Base-by-base conservation (phyloP, 1,139 yeast genomes). In the Saccharomyces hybrid region DNA sequence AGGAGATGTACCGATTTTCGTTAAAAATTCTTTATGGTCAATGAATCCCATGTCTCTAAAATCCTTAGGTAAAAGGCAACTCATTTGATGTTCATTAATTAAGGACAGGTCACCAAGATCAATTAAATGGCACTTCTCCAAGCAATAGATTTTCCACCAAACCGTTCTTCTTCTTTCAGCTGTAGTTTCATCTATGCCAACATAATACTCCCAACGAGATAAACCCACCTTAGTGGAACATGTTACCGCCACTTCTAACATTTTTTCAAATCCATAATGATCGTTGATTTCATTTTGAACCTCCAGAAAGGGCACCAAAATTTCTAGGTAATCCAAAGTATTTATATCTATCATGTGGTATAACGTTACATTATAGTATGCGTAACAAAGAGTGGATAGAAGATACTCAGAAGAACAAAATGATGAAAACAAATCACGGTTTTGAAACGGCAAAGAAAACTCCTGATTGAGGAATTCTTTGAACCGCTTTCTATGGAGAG, bases 341-440 rank as follows among this genome's bases (percentile, higher is more conserved):
- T 50, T 56, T 13, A 53, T 53, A 23, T 61, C 62, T 48, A 55
- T 55, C 48, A 61, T 58, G 26, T 56, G 57, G 52, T 62, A 61
- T 34, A 61, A 50, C 11, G 69, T 64, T 5, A 61, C 54, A 46
- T 62, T 64, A 51, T 63, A 63, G 32, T 63, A 65, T 25, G 53
- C 54, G 48, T 63, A 64, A 20, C 59, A 55, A 23, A 65, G 49
- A 1, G 66, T 62, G 48, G 60, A 44, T 20, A 65, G 42, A 23
- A 65, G 28, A 34, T 64, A 64, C 41, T 64, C 66, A 28, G 55
- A 56, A 32, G 62, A 63, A 20, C 61, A 57, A 47, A 56, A 62
- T 34, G 54, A 50, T 3, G 56, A 27, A 30, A 63, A 56, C 7
- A 55, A 50, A 20, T 54, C 50, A 5, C 50, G 14, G 2, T 25